Base-by-base conservation (phyloP, 2,329 filamentous ascomycete genomes). In the Cucurbitaria berberidis region DNA sequence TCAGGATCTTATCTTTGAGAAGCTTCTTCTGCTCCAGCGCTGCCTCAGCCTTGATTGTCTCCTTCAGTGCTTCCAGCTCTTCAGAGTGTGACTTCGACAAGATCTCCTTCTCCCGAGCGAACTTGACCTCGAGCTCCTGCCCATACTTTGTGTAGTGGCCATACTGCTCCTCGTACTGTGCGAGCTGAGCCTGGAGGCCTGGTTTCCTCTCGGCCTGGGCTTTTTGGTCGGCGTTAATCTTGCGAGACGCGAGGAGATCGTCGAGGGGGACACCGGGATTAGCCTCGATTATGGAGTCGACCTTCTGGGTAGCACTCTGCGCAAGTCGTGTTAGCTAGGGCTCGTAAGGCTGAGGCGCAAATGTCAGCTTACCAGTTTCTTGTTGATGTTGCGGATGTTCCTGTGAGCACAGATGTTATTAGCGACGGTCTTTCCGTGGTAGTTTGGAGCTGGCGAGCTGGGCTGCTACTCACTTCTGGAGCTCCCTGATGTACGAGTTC, bases 361-460 rank as follows among this genome's bases (percentile, higher is more conserved):
- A 38, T 29, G 5, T 26, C 16, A 24, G 81, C 89, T 80, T 78
- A 96, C 91, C 69, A 98, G 87, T 80, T 97, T 97, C 85, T 97
- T 98, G 81, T 87, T 89, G 70, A 95, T 80, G 76, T 95, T 96
- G 72, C 93, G 92, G 67, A 97, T 90, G 76, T 86, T 91, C 83
- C 92, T 96, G 55, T 19, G 36, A 38, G 34, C 18, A 36, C 24
- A 16, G 18, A 6, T 38, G 41, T 73, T 45, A 73, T 66, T 54
- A 53, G 32, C 30, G 32, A 32, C 48, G 29, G 35, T 46, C 47
- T 27, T 40, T 38, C 16, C 38, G n/a, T 16, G 19, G 46, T 35
- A 38, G 41, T 47, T 44, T 44, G 27, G 34, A 34, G 39, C n/a
- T 40, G 13, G 24, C 22, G 48, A 48, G 53, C 22, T 43, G 32